phyloP scores from a whole-genome alignment of 495 filamentous ascomycete species.

The Penicillium ochrochloron region DNA sequence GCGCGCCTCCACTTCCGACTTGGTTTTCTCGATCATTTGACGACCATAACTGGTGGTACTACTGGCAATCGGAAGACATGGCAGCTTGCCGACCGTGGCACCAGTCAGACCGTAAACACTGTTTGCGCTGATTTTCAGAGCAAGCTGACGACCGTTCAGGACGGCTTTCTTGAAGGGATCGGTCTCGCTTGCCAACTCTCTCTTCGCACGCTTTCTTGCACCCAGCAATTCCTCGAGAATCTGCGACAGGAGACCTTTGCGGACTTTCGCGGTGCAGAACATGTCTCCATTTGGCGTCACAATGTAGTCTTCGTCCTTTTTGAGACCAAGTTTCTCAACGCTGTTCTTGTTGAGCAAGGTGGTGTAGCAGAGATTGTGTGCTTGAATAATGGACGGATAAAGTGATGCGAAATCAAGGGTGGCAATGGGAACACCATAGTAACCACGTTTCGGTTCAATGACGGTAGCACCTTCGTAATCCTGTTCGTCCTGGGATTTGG shows the following conservation, averaged over 20 bases:
- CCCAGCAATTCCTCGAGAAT: conserved; percentile 92
- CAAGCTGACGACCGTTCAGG: conserved; percentile 94
- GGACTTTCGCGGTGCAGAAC: conserved; percentile 85
- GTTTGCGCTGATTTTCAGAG: conserved; percentile 96
- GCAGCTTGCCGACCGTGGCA: conserved; percentile 93
- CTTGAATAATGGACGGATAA: conserved; percentile 98
- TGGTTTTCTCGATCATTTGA: conserved; percentile 98
- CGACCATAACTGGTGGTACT: conserved; percentile 95
- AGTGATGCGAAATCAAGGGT: conserved; percentile 99
- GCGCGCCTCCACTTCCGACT: conserved; percentile 83
- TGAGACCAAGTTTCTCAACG: conserved; percentile 71
- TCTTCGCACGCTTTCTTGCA: conserved; percentile 92
- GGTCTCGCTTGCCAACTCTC: conserved; percentile 86
- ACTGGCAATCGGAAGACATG: conserved; percentile 93
- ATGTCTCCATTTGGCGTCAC: conserved; percentile 91
- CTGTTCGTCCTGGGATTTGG: conserved; percentile 72
- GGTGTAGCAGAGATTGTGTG: conserved; percentile 98
- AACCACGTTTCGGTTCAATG: conserved; percentile 91
- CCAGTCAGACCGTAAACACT: conserved; percentile 97
- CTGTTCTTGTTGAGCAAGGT: conserved; percentile 83
- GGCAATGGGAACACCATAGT: conserved; percentile 91
- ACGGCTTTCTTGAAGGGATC: conserved; percentile 98
- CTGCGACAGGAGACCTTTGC: conserved; percentile 90
- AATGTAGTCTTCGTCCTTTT: conserved; percentile 93
- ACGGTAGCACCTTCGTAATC: conserved; percentile 95